A percentile compares a stretch with the other conserved stretches of the same genome.
These are phyloP conservation scores for Sideroxylon spinosum DNA, from an alignment of 179 eudicot genomes.

Conservation along the genomic window DNA sequence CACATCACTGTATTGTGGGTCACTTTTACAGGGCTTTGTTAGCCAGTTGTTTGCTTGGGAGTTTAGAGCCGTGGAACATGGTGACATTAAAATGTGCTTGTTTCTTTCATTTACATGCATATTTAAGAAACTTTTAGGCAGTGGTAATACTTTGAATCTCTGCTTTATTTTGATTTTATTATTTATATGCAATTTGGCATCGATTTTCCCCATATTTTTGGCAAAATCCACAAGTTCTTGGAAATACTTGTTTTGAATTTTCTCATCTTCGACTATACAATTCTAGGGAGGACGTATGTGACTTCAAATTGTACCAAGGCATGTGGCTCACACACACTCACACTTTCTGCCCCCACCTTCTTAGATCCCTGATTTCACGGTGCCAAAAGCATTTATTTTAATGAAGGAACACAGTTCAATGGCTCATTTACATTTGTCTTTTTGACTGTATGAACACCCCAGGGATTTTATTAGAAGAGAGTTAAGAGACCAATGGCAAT, in stretches of 20 bases:
- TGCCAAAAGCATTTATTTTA: too few species aligned
- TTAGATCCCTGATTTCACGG: not conserved
- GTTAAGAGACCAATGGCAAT: not conserved
- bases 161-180: too few species aligned
- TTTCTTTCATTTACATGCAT: too few species aligned
- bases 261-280: too few species aligned
- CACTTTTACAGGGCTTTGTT: not conserved
- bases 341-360: too few species aligned
- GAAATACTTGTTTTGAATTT: not conserved
- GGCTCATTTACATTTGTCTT: not conserved
- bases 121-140: too few species aligned
- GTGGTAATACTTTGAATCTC: too few species aligned
- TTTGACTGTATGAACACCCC: not conserved
- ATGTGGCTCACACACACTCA: not conserved
- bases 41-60: not conserved
- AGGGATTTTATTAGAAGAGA: not conserved
- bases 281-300: not conserved
- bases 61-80: too few species aligned
- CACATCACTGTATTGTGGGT: constrained; percentile 25
- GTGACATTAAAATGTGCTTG: too few species aligned
- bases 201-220: not conserved
- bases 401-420: too few species aligned
- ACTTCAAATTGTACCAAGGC: not conserved
- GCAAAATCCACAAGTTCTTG: not conserved
- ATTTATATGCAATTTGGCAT: not conserved